A percentile compares a stretch with the other conserved stretches of the same genome.
phyloP scores from a whole-genome alignment of 2,329 filamentous ascomycete genomes.

The Ceratocystis colombiana region DNA sequence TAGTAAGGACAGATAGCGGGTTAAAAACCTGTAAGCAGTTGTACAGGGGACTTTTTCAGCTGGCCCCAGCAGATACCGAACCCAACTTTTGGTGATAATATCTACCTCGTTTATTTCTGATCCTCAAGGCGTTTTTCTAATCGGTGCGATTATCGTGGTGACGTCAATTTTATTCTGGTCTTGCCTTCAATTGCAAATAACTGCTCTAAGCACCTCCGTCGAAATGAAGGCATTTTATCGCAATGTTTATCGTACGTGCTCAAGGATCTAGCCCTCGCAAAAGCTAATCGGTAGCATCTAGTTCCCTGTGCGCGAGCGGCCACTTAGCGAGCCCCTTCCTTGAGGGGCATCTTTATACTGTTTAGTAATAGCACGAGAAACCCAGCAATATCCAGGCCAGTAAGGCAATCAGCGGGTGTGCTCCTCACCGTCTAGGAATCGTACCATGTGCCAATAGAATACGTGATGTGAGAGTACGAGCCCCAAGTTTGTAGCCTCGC shows the following conservation, averaged over 20 bases:
- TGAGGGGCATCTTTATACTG: neutral
- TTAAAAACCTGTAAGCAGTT: neutral
- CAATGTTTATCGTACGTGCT: neutral
- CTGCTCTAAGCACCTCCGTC: neutral
- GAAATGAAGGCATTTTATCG: neutral
- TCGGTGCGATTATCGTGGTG: neutral
- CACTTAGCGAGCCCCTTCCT: slow-evolving; percentile 7
- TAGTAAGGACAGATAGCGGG: neutral
- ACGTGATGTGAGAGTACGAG: slow-evolving; percentile 7
- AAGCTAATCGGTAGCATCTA: slow-evolving; percentile 3
- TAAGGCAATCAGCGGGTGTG: neutral
- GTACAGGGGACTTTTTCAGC: slow-evolving; percentile 3
- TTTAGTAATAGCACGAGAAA: slow-evolving; percentile 1
- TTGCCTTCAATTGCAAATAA: neutral
- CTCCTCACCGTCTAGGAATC: neutral
- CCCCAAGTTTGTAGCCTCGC: neutral
- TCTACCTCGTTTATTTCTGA: neutral
- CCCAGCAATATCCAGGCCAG: neutral
- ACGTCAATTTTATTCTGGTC: slow-evolving; percentile 1
- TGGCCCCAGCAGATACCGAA: neutral
- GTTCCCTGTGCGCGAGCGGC: neutral
- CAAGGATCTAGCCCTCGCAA: neutral
- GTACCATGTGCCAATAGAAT: slow-evolving; percentile 12
- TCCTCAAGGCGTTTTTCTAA: neutral
- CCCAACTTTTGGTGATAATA: neutral